Evolutionary conservation across 176 grass and related monocot genomes (phyloP), one percentile per base, ranked within the genome.

Genomic region (Melocanna baccifera): DNA sequence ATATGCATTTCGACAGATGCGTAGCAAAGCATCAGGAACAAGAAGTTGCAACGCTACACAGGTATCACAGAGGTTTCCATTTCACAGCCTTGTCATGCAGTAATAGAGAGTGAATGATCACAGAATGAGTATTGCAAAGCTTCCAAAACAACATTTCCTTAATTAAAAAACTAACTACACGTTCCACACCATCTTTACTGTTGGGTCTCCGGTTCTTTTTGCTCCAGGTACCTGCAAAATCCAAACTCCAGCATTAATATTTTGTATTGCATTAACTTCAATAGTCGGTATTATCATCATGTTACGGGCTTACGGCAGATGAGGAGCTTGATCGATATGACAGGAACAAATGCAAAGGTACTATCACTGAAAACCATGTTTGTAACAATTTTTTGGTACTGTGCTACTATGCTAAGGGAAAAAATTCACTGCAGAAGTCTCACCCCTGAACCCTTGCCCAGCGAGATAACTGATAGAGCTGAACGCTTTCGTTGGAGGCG

Each of bases 381-480:
- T 12, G 6, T 36, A 20, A 9, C 4, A 0, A 50, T 47, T 48
- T 51, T 75, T 53, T 25, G 7, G 47, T 58, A 39, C 7, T 48
- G 20, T 28, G 42, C 50, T 48, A 41, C 0, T 51, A 55, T 28
- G 43, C 52, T 20, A 8, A 43, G 23, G 64, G 34, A 82, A 39
- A 9, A 75, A 64, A 14, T 55, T 76, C 63, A 85, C 32, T 29
- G 16, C 14, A 56, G 20, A 86, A 66, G 4, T 42, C 88, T 78
- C 86, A 94, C 95, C 90, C 90, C 79, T 94, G 86, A 7, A 61
- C 73, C 14, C 82, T 90, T 28, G 89, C 95, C 85, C 85, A 92
- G n/a, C 95, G 88, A 80, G 90, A 93, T 12, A 97, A 78, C 75
- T 92, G 95, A 79, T 94, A 97, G 51, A 53, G 51, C 51, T 53